Conservation (phyloP, 164 flowering plant genomes). For the Aristolochia californica region DNA sequence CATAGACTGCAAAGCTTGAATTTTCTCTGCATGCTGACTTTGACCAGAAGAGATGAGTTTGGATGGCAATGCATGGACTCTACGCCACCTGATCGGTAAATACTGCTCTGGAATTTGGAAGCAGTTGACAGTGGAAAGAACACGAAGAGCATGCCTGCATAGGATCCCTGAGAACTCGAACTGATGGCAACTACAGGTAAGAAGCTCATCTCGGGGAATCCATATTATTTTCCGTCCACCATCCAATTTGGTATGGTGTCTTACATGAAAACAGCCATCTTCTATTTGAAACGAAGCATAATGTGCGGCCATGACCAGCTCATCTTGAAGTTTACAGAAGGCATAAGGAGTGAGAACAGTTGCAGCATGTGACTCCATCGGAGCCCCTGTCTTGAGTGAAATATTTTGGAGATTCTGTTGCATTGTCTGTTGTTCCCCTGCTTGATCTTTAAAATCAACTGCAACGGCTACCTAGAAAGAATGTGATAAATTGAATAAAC, state of each 20-base stretch:
- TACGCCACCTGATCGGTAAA: constrained; percentile 75
- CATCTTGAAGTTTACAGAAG: constrained; percentile 89
- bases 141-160: constrained; percentile 84
- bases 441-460: constrained; percentile 84
- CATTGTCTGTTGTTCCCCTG: constrained; percentile 92
- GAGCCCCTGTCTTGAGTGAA: constrained; percentile 88
- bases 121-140: constrained; percentile 80
- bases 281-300: constrained; percentile 79
- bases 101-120: constrained; percentile 86
- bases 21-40: constrained; percentile 45
- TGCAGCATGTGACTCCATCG: constrained; percentile 96
- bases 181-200: constrained; percentile 75
- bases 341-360: constrained; percentile 78
- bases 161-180: constrained; percentile 92
- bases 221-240: constrained; percentile 84
- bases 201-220: constrained; percentile 61
- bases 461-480: constrained; percentile 63
- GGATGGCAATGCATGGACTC: constrained; percentile 31
- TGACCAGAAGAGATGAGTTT: constrained; percentile 26
- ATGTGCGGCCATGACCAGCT: constrained; percentile 79
- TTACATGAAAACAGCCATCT: constrained; percentile 55
- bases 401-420: constrained; percentile 92
- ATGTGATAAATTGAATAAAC: not conserved
- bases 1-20: constrained; percentile 68
- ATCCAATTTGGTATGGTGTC: constrained; percentile 78